Conservation (phyloP, 768 basidiomycete genomes). For the Hericium alpestre region DNA sequence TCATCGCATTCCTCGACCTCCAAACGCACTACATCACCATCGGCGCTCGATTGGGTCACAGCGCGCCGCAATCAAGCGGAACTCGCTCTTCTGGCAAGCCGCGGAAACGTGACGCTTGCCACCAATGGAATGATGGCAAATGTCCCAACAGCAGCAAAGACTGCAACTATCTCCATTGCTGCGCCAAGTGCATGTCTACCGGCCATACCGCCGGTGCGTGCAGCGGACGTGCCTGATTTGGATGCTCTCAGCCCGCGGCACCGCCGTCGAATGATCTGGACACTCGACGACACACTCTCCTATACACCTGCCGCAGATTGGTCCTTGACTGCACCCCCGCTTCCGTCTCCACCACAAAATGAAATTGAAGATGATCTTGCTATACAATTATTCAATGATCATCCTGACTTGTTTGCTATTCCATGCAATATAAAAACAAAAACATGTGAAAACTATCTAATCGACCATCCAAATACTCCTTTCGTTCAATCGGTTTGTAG, state of each 20-base stretch:
- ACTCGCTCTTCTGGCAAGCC: not conserved
- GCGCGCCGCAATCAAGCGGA: too few relatives aligned
- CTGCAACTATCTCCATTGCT: constrained; percentile 18
- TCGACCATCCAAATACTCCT: constrained; percentile 25
- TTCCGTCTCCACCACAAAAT: not conserved
- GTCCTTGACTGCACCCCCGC: too few relatives aligned
- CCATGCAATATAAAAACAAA: constrained; percentile 25
- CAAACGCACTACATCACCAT: not conserved
- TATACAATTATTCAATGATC: constrained; percentile 16
- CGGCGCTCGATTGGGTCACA: too few relatives aligned
- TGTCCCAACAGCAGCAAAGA: constrained; percentile 10
- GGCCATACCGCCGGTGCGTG: constrained; percentile 4
- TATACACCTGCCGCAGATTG: constrained; percentile 13
- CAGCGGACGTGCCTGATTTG: too few relatives aligned
- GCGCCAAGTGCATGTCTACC: constrained; percentile 7
- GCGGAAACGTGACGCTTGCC: constrained; percentile 11
- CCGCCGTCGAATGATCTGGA: too few relatives aligned
- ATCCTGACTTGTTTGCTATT: constrained; percentile 27
- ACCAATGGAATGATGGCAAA: constrained; percentile 13
- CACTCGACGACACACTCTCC: too few relatives aligned
- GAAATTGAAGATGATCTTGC: constrained; percentile 10
- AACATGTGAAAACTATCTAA: constrained; percentile 20
- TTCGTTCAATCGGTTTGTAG: constrained; percentile 25
- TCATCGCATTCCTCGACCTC: not conserved
- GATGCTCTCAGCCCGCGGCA: too few relatives aligned